phyloP scores from a whole-genome alignment of 2,329 filamentous ascomycete genomes.

The Lachnellula arida region DNA sequence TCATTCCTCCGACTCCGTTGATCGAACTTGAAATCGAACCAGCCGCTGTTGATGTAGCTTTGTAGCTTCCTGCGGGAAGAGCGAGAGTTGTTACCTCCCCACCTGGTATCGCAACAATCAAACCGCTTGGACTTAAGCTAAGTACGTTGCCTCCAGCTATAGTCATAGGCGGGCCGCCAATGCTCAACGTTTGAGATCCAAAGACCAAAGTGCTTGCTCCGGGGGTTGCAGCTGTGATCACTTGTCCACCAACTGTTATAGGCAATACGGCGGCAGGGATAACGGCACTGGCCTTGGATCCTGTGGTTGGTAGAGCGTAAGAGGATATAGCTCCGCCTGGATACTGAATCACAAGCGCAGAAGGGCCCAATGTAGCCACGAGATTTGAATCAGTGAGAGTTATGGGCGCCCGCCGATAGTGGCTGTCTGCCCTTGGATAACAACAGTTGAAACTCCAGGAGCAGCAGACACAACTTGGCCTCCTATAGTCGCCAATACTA shows the following conservation, averaged over 20 bases:
- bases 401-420: constrained; percentile 9
- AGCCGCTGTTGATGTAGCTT: neutral
- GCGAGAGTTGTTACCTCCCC: constrained; percentile 7
- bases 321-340: constrained; percentile 9
- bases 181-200: constrained; percentile 3
- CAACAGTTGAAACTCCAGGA: neutral
- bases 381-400: constrained; percentile 11
- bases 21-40: neutral
- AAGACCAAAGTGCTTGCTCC: constrained; percentile 3
- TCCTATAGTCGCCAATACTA: neutral
- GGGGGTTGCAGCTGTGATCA: neutral
- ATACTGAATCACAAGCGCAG: constrained; percentile 13
- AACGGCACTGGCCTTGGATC: neutral
- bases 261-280: neutral
- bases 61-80: neutral
- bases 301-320: constrained; percentile 3
- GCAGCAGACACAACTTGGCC: constrained; percentile 7
- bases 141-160: constrained; percentile 4
- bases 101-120: constrained; percentile 7
- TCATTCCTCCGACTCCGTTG: neutral
- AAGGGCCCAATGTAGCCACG: constrained; percentile 6
- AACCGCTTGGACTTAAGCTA: constrained; percentile 6
- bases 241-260: constrained; percentile 3
- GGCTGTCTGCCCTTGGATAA: constrained; percentile 4
- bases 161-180: constrained; percentile 6